These are phyloP conservation scores for Beauveria varroae DNA, from an alignment of 2,329 filamentous ascomycete genomes.

Conservation along the genomic window DNA sequence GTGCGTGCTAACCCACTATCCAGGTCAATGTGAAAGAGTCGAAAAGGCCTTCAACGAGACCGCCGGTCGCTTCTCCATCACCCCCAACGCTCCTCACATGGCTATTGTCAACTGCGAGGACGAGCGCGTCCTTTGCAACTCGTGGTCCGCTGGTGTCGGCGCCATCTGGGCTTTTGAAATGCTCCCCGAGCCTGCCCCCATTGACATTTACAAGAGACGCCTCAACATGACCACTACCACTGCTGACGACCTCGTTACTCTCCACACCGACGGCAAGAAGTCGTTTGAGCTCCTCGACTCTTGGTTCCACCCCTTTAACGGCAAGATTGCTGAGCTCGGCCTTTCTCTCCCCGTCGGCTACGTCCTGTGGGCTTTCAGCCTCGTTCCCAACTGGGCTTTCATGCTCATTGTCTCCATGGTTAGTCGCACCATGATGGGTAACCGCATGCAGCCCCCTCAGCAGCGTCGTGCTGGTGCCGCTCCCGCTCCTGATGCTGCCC, in stretches of 20 bases:
- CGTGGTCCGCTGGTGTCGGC: constrained; percentile 60
- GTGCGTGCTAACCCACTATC: not conserved
- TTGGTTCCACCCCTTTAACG: constrained; percentile 70
- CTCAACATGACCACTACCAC: constrained; percentile 65
- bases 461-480: constrained; percentile 1
- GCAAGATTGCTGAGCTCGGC: constrained; percentile 54
- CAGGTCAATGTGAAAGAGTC: constrained; percentile 56
- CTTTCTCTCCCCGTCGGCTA: constrained; percentile 60
- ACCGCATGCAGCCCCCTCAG: constrained; percentile 23
- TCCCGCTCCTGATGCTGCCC: not conserved
- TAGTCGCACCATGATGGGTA: constrained; percentile 61
- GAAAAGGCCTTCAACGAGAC: constrained; percentile 62
- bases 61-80: constrained; percentile 53
- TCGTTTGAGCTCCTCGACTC: constrained; percentile 50
- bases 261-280: constrained; percentile 45
- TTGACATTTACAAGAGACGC: constrained; percentile 56
- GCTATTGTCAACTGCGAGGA: constrained; percentile 67
- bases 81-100: constrained; percentile 57
- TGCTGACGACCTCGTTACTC: constrained; percentile 52
- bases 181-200: constrained; percentile 54
- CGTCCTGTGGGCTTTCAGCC: constrained; percentile 56
- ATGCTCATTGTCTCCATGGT: constrained; percentile 70
- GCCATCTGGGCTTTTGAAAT: constrained; percentile 61
- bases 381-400: constrained; percentile 67
- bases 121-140: constrained; percentile 67